Evolutionary conservation across 1,139 yeast species (phyloP).

Genomic region (Candida pseudoviswanathii): DNA sequence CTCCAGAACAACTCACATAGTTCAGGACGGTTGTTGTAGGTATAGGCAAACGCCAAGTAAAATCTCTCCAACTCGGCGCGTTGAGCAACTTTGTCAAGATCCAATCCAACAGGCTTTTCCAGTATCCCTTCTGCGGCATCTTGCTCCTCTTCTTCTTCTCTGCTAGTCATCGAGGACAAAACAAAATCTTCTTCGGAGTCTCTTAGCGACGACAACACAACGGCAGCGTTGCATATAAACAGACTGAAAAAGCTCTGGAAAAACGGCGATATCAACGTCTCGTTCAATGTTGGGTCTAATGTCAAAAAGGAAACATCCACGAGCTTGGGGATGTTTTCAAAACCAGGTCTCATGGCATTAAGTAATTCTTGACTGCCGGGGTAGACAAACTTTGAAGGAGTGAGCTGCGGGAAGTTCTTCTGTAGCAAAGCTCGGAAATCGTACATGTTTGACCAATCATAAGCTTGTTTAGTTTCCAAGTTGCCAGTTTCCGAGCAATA

Average conservation of each 20-base stretch:
- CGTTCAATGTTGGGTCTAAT: slow-evolving; percentile 28
- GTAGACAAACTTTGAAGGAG: slow-evolving; percentile 40
- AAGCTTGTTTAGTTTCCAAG: slow-evolving; percentile 29
- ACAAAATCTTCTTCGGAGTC: slow-evolving; percentile 85
- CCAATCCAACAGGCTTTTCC: slow-evolving; percentile 23
- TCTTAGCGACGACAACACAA: slow-evolving; percentile 75
- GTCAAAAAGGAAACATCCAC: slow-evolving; percentile 23
- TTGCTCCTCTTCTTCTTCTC: slow-evolving; percentile 25
- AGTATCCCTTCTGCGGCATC: slow-evolving; percentile 18
- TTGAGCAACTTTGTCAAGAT: slow-evolving; percentile 59
- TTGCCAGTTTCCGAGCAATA: slow-evolving; percentile 67
- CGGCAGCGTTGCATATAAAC: slow-evolving; percentile 74
- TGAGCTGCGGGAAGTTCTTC: slow-evolving; percentile 59
- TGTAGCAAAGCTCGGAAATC: slow-evolving; percentile 72
- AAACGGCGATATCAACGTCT: slow-evolving; percentile 39
- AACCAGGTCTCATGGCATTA: slow-evolving; percentile 24
- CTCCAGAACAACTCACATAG: slow-evolving; percentile 70
- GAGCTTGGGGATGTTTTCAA: slow-evolving; percentile 27
- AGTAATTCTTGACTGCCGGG: slow-evolving; percentile 29
- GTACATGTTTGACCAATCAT: slow-evolving; percentile 50
- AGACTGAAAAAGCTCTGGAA: slow-evolving; percentile 59
- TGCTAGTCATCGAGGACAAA: slow-evolving; percentile 45
- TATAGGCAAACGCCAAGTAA: slow-evolving; percentile 72
- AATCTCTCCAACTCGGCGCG: slow-evolving; percentile 88
- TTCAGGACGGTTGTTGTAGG: slow-evolving; percentile 63